Conservation (phyloP, 108 stramenopile genomes). For the Nitzschia sp. region DNA sequence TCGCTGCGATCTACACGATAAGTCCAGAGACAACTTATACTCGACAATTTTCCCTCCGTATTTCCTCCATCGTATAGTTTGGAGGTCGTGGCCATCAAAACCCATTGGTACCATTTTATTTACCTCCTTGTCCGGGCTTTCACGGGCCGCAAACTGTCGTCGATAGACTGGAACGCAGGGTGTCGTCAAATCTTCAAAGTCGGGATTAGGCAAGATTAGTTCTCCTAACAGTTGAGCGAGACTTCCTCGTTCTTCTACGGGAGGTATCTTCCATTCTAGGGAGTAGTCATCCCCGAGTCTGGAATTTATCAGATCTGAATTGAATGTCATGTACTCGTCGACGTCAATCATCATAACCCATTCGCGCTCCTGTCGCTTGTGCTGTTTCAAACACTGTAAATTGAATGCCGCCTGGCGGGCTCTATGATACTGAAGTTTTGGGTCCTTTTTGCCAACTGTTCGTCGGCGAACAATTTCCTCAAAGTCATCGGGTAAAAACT, state of each 20-base stretch:
- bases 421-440: slow-evolving; percentile 24
- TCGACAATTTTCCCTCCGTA: background rate
- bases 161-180: slow-evolving; percentile 16
- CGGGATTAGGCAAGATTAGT: slow-evolving; percentile 1
- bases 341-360: slow-evolving; percentile 54
- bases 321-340: slow-evolving; percentile 56
- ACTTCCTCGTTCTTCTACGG: slow-evolving; percentile 5
- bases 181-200: background rate
- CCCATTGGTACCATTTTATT: background rate
- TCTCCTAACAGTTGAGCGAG: background rate
- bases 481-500: slow-evolving; percentile 28
- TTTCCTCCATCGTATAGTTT: slow-evolving; percentile 12
- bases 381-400: slow-evolving; percentile 11
- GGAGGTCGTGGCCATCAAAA: slow-evolving; percentile 9
- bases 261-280: background rate
- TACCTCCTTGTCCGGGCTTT: slow-evolving; percentile 1
- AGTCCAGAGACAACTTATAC: background rate
- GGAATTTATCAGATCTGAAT: slow-evolving; percentile 15
- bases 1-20: background rate
- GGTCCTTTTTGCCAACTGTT: background rate
- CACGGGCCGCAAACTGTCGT: slow-evolving; percentile 16
- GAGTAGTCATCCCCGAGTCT: background rate
- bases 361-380: slow-evolving; percentile 13
- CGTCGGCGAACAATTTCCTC: background rate
- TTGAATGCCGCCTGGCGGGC: slow-evolving; percentile 29